These are phyloP conservation scores for Elaeis guineensis DNA, from an alignment of 176 grass and related monocot species.

Conservation along the genomic window DNA sequence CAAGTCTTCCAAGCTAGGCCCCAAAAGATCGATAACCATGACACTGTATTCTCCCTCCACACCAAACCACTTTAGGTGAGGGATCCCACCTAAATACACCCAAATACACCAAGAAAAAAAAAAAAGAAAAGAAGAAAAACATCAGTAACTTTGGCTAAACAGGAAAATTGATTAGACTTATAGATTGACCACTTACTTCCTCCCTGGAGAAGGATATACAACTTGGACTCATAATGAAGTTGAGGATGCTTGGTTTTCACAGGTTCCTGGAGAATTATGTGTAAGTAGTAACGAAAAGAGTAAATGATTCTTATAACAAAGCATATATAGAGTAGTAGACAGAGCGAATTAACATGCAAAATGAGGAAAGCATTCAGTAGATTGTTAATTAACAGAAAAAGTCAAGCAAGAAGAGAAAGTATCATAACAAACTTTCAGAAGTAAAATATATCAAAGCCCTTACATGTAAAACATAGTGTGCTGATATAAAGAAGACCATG, in stretches of 20 bases:
- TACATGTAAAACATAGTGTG: no score
- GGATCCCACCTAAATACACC: constrained; percentile 46
- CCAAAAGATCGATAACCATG: constrained; percentile 83
- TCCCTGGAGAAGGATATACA: constrained; percentile 67
- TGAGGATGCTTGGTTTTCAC: constrained; percentile 78
- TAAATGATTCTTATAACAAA: not conserved
- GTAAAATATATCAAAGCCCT: no score
- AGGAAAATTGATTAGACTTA: not conserved
- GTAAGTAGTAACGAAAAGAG: not conserved
- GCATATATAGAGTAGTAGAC: not conserved
- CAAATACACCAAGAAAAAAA: not conserved
- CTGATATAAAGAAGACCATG: no score
- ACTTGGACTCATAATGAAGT: constrained; percentile 74
- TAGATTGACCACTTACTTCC: constrained; percentile 53
- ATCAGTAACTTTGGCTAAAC: not conserved
- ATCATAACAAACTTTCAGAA: no score
- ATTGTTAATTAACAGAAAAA: no score
- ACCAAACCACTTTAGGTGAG: constrained; percentile 65
- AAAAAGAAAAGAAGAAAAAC: not conserved
- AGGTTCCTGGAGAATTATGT: constrained; percentile 43
- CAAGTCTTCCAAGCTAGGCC: constrained; percentile 69
- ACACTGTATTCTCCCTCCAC: constrained; percentile 79
- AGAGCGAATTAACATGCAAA: not conserved
- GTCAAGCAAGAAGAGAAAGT: no score
- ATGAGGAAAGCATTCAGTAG: no score